A percentile compares a stretch with the other conserved stretches of the same genome.
phyloP scores from a whole-genome alignment of 176 grass and related monocot species.

The Carex parvula region DNA sequence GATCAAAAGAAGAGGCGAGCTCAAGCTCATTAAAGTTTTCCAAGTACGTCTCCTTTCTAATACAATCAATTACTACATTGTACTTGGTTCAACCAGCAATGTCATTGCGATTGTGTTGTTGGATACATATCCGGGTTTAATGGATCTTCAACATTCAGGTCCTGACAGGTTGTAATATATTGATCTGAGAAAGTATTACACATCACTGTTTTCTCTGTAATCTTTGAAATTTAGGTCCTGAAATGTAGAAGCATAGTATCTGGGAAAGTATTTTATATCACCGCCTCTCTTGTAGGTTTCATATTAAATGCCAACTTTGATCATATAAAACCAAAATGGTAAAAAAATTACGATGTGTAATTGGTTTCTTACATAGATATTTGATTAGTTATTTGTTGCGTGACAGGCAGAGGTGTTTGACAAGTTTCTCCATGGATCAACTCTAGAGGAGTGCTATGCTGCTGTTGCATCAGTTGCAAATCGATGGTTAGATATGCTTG shows the following conservation, averaged over 20 bases:
- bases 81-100: neutral
- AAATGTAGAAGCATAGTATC: conserved; percentile 4
- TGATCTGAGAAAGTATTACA: neutral
- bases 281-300: neutral
- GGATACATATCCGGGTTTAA: neutral
- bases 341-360: neutral
- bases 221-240: neutral
- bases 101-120: neutral
- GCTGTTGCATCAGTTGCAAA: conserved; percentile 97
- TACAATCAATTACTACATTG: neutral
- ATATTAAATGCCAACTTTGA: neutral
- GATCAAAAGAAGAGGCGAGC: conserved; percentile 97
- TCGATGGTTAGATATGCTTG: conserved; percentile 85
- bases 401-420: conserved; percentile 93
- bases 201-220: neutral
- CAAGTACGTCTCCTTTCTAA: conserved; percentile 61
- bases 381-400: conserved; percentile 26
- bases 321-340: neutral
- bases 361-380: neutral
- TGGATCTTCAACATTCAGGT: neutral
- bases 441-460: conserved; percentile 93
- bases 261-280: neutral
- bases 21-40: conserved; percentile 99
- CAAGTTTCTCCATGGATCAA: conserved; percentile 96
- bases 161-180: neutral